These are phyloP conservation scores for Letharia columbiana DNA, from an alignment of 495 filamentous ascomycete species.

Conservation along the genomic window DNA sequence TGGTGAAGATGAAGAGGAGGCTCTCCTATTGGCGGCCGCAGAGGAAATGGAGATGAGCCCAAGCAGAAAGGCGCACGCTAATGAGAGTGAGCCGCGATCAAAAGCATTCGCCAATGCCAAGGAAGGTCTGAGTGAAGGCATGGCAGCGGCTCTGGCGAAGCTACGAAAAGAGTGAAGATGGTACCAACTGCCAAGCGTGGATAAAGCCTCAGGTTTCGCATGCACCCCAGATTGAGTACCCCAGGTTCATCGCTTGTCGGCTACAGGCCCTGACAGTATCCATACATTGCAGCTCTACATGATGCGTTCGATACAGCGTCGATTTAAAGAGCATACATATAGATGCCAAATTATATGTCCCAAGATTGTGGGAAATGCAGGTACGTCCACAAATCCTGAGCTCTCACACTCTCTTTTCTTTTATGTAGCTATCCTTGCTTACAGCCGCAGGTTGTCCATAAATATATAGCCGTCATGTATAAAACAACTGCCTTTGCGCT, in stretches of 20 bases:
- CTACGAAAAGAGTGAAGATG: conserved; percentile 33
- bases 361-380: background rate
- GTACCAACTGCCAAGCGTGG: background rate
- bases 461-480: background rate
- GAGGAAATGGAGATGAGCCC: conserved; percentile 29
- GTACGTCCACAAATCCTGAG: background rate
- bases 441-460: background rate
- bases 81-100: background rate
- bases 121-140: conserved; percentile 41
- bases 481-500: background rate
- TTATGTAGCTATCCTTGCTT: background rate
- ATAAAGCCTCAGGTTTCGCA: background rate
- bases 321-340: background rate
- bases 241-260: conserved; percentile 1
- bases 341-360: background rate
- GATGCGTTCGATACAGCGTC: background rate
- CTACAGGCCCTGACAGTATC: background rate
- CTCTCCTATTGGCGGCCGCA: conserved; percentile 35
- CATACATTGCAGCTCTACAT: background rate
- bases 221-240: background rate
- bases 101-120: conserved; percentile 26
- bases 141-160: conserved; percentile 51
- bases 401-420: background rate
- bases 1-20: conserved; percentile 35
- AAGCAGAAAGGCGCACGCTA: background rate